A percentile compares a stretch with the other conserved stretches of the same genome.
These are phyloP conservation scores for Corynascus novoguineensis DNA, from an alignment of 495 filamentous ascomycete species.

Conservation along the genomic window DNA sequence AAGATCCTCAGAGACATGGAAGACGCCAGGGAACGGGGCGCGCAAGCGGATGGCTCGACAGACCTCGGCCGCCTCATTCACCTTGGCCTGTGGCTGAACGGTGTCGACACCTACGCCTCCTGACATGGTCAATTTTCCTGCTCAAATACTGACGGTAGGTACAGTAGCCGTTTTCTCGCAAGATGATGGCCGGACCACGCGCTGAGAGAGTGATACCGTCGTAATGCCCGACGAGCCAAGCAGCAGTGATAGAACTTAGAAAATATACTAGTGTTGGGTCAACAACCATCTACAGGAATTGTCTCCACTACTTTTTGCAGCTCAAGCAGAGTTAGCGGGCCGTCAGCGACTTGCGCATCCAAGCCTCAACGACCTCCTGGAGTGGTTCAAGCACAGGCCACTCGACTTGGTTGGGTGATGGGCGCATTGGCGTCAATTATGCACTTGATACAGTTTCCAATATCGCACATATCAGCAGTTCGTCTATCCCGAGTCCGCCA, in stretches of 20 bases:
- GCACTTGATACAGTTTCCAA: conserved; percentile 12
- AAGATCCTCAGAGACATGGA: conserved; percentile 6
- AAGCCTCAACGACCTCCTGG: conserved; percentile 7
- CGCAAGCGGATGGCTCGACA: conserved; percentile 8
- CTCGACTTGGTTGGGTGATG: conserved; percentile 10
- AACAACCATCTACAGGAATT: neutral
- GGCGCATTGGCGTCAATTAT: conserved; percentile 12
- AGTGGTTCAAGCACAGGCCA: conserved; percentile 10
- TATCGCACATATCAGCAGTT: conserved; percentile 6
- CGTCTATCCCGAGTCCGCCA: conserved; percentile 8
- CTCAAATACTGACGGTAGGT: no score
- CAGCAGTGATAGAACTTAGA: no score
- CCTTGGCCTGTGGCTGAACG: conserved; percentile 3
- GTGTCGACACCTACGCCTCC: neutral
- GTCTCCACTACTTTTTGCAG: conserved; percentile 7
- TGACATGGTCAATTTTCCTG: neutral
- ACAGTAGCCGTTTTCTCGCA: no score
- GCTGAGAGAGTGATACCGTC: no score
- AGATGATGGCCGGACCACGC: no score
- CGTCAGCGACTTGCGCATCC: conserved; percentile 9
- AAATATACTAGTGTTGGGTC: no score
- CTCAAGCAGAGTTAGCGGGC: conserved; percentile 3
- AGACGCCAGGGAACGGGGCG: neutral
- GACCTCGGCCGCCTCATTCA: conserved; percentile 10
- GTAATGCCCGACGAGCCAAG: no score